Percentiles rank a stretch among this genome's conserved stretches.
Conservation (phyloP, 306 rosid genomes). For the Pterocarpus santalinus region DNA sequence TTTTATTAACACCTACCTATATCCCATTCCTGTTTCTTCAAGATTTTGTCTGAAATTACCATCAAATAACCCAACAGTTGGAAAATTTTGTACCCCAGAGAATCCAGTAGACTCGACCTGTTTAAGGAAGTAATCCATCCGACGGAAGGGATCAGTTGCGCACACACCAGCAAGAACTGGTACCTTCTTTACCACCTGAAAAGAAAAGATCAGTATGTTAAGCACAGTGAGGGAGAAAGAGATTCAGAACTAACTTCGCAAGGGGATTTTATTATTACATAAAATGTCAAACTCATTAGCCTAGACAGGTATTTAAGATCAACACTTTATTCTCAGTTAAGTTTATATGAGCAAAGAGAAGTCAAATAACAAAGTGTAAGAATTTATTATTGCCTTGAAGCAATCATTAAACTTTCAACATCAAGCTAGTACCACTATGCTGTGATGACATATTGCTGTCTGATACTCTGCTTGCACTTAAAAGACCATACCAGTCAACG, state of each 20-base stretch:
- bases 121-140: conserved; percentile 85
- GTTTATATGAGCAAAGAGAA: background rate
- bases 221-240: conserved; percentile 29
- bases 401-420: conserved; percentile 2
- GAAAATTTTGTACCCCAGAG: conserved; percentile 93
- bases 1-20: conserved; percentile 63
- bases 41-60: conserved; percentile 95
- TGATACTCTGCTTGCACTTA: background rate
- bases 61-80: conserved; percentile 93
- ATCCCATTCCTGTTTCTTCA: conserved; percentile 99
- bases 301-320: background rate
- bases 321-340: too few relatives aligned
- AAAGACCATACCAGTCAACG: background rate
- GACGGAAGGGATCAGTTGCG: conserved; percentile 93
- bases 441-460: conserved; percentile 17
- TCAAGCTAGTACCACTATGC: background rate
- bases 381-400: background rate
- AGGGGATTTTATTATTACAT: conserved; percentile 25
- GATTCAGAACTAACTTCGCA: conserved; percentile 19
- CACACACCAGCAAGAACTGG: conserved; percentile 96
- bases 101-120: conserved; percentile 92
- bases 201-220: conserved; percentile 41
- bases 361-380: background rate
- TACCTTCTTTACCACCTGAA: conserved; percentile 79
- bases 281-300: background rate